A percentile compares a stretch with the other conserved stretches of the same genome.
Evolutionary conservation across 352 stramenopile genomes (phyloP).

Genomic region (Phytophthora megakarya): DNA sequence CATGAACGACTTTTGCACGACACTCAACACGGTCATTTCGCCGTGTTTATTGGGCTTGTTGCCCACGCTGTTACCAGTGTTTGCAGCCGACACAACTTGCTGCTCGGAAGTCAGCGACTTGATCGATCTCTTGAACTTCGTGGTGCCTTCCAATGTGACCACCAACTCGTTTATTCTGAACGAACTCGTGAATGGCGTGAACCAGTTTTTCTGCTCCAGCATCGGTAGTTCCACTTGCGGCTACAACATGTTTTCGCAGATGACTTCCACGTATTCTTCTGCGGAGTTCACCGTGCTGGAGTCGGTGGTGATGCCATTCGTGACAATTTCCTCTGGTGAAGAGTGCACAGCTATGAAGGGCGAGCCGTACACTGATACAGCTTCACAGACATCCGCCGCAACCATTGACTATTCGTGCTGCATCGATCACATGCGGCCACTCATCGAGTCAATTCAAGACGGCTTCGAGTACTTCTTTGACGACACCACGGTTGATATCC

Average conservation of each 20-base stretch:
- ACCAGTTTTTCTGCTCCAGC: constrained; percentile 52
- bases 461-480: constrained; percentile 48
- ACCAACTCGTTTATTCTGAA: constrained; percentile 51
- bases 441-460: constrained; percentile 46
- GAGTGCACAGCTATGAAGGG: constrained; percentile 50
- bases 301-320: constrained; percentile 53
- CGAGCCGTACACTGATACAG: constrained; percentile 42
- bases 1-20: constrained; percentile 47
- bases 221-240: constrained; percentile 42
- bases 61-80: constrained; percentile 31
- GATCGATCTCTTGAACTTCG: constrained; percentile 48
- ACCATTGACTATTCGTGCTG: constrained; percentile 57
- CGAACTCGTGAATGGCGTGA: constrained; percentile 50
- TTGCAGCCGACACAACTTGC: constrained; percentile 41
- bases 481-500: constrained; percentile 40
- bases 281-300: constrained; percentile 46
- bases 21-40: constrained; percentile 40
- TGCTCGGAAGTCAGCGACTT: constrained; percentile 52
- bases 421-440: constrained; percentile 43
- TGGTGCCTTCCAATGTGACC: constrained; percentile 46
- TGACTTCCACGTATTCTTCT: constrained; percentile 48
- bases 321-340: constrained; percentile 40
- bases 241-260: constrained; percentile 44
- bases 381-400: constrained; percentile 35
- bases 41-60: constrained; percentile 43